A percentile compares a stretch with the other conserved stretches of the same genome.
Evolutionary conservation across 2,329 filamentous ascomycete species (phyloP).

Genomic region (Tolypocladium inflatum): DNA sequence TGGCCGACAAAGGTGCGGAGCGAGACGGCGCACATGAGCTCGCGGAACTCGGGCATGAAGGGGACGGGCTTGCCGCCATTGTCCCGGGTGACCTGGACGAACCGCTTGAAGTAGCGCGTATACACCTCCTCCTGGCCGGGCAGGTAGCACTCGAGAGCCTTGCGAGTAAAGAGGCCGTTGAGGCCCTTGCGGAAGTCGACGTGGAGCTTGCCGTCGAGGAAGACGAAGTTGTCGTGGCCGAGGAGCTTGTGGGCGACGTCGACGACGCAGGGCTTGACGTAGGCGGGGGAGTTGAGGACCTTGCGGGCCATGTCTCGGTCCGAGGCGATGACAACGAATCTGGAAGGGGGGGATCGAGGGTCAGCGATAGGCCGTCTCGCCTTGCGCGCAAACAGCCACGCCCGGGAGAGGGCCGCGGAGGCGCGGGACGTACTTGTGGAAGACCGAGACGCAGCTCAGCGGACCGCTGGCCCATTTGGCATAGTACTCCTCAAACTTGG

Average conservation of each 20-base stretch:
- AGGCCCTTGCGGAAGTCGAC: slow-evolving; percentile 96
- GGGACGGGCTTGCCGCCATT: slow-evolving; percentile 65
- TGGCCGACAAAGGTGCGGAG: slow-evolving; percentile 96
- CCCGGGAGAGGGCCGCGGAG: background rate
- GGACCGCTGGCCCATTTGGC: slow-evolving; percentile 87
- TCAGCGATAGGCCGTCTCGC: background rate
- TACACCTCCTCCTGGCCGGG: slow-evolving; percentile 91
- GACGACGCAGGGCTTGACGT: slow-evolving; percentile 93
- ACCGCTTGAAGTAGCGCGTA: slow-evolving; percentile 73
- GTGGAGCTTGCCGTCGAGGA: slow-evolving; percentile 88
- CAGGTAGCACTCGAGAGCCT: slow-evolving; percentile 78
- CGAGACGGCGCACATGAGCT: slow-evolving; percentile 89
- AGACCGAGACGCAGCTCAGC: slow-evolving; percentile 94
- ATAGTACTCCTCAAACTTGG: slow-evolving; percentile 84
- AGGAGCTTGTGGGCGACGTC: slow-evolving; percentile 91
- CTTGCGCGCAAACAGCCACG: background rate
- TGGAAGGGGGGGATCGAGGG: slow-evolving; percentile 21
- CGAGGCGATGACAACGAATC: slow-evolving; percentile 94
- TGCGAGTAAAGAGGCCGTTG: slow-evolving; percentile 87
- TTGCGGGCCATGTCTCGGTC: slow-evolving; percentile 93
- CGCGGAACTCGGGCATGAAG: slow-evolving; percentile 88
- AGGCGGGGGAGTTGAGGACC: slow-evolving; percentile 87
- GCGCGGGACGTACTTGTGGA: slow-evolving; percentile 74
- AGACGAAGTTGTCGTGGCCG: slow-evolving; percentile 89
- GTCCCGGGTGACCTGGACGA: slow-evolving; percentile 65